Evolutionary conservation across 139 green algal genomes (phyloP), one percentile per base, ranked within the genome.

Genomic region (Closterium sp.): DNA sequence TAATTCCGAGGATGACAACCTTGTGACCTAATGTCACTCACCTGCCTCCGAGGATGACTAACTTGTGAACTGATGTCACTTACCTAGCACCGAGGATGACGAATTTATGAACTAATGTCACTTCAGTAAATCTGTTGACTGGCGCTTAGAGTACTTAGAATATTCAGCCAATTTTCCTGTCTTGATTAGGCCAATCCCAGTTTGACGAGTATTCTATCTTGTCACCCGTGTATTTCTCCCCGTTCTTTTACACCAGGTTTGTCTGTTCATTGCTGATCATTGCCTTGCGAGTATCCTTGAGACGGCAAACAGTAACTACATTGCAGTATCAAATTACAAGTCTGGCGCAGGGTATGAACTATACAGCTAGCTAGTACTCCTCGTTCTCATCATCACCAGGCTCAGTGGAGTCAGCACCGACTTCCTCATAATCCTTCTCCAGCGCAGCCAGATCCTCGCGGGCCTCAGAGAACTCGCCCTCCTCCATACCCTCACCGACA

Each of bases 351-450:
- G 43, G 43, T 69, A 16, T 16, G 23, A 69, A 69, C 43, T 69
- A 69, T 69, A 69, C 43, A 69, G n/a, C n/a, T n/a, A 69, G 21
- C 87, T 90, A 90, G 34, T 90, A 98, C 95, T 98, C 96, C 94
- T 98, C 96, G 36, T 95, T 96, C 94, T 98, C 96, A 87, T 97
- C 96, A 91, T 97, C 96, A 12, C 95, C 97, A 34, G 96, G 95
- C 43, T 97, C 96, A 43, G 96, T 96, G 32, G 96, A 98, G 94
- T 99, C 97, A 69, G 97, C 97, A 81, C 97, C 98, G 33, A 99
- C 97, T 96, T 99, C 97, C 95, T 99, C 97, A 92, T 99, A 99
- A 90, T 99, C 98, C 97, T 99, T 99, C 96, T 99, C 98, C 87
- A 99, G 96, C 87, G 97, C 98, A 91, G 97, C 97, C 92, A 99